Evolutionary conservation across 805 yeast genomes (phyloP), one percentile per base, ranked within the genome.

Genomic region (Candida vartiovaarae): DNA sequence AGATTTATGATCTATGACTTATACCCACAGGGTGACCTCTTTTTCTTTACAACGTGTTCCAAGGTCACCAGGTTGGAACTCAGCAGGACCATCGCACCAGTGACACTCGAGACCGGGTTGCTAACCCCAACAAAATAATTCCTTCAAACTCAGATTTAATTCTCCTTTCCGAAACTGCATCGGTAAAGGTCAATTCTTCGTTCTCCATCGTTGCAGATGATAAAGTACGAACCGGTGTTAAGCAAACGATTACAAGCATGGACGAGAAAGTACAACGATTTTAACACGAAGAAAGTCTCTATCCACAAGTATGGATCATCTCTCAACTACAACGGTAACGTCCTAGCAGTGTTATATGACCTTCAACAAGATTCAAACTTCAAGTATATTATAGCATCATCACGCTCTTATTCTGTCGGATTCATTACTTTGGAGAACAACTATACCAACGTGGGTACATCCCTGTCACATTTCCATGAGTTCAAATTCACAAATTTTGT

Each of bases 331-430:
- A 44, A 39, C 36, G 52, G 55, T 4, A 53, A 44, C 28, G 20
- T 53, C 1, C 32, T 53, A 2, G 54, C 58, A 8, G 24, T 57
- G 2, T 6, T 57, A 2, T 58, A 53, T 33, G 57, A 51, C 4
- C 44, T 58, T 8, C 49, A 47, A 10, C 48, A 49, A 15, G 43
- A 44, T 11, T 44, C 46, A 34, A 50, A 50, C 1, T 47, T 53
- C 27, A 53, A 51, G 34, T 57, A 58, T 39, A 51, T 47, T 29
- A 57, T 57, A 15, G 34, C 55, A 1, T 58, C 62, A 2, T 53
- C 54, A 34, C 51, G 47, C 9, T 24, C 38, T 0, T 51, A 42
- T 43, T 48, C 46, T 8, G 41, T 58, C 20, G 44, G 48, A 1
- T 58, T 55, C 32, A 40, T 56, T 1, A 46, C 51, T 2, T 5